Base-by-base conservation (phyloP, 257 asterid genomes). In the Ehretia macrophylla region DNA sequence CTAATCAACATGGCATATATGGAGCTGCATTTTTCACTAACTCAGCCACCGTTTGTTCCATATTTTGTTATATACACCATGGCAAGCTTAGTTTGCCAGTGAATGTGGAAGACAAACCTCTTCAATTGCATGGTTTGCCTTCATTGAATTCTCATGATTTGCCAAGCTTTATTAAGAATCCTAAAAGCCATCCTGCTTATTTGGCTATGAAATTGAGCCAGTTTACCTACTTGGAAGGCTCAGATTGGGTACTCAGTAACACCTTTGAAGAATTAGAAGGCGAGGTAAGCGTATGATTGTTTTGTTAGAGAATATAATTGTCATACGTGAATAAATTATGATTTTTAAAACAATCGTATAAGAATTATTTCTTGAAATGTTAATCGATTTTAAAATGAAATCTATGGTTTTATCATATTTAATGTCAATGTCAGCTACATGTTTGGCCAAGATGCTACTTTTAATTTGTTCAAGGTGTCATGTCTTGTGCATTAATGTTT, bases 1-100 rank as follows among this genome's bases (percentile, higher is more conserved):
- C 95, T 17, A 72, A 59, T 65, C 32, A 50, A 0, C 77, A 77
- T 18, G 82, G 83, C 20, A 35, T 78, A 10, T 44, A 60, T 0
- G 93, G 83, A n/a, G 95, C 90, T 9, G 58, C 95, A 1, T 86
- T 84, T 49, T 86, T 84, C 71, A 86, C 93, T 19, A 84, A 84
- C 63, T 78, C 90, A 0, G 82, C 80, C 40, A 49, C 82, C 1
- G 95, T 84, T 17, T 70, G 82, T 42, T 80, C 84, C 0, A 59
- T 87, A 4, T 80, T 84, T 72, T 68, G 79, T 65, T 81, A 62
- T 56, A 62, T 87, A 14, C 86, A 80, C 63, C 17, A 51, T 12
- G 80, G 83, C 5, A 40, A 56, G 21, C 70, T 86, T 23, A 16
- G 37, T 37, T 40, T 86, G 74, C 95, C 95, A 3, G 77, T 70